Evolutionary conservation across 148 eudicot species (phyloP), one percentile per base, ranked within the genome.

Genomic region (Rhododendron ovatum): DNA sequence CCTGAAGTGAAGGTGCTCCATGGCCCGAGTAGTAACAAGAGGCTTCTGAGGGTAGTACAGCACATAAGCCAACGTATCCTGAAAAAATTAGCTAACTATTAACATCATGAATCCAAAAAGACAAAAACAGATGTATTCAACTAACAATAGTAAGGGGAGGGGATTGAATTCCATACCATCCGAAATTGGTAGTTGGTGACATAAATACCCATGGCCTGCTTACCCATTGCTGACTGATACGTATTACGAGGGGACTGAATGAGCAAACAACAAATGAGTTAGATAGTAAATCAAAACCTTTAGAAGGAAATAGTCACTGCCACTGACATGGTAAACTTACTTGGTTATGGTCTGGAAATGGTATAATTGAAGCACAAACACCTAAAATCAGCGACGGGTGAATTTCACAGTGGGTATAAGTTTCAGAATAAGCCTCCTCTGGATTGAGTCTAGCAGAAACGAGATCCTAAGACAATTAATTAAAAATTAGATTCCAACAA

Each of bases 201-300:
- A 85, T 97, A 97, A 24, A 97, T 97, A 5, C 99, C 99, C 99
- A 97, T 97, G 30, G 99, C 99, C 90, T 97, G 99, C 90, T 97
- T 97, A 76, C 99, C 99, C 99, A 97, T 97, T 90, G 99, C 99
- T 55, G 99, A 97, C 91, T 97, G 99, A 88, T 97, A 97, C 1
- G 99, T 97, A 89, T 97, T 97, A 93, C 98, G 99, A 78, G 99
- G 99, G 65, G 99, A 97, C 99, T 97, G 89, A 59, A 22, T 9
- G 84, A 61, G 87, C 63, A 69, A 28, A 86, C 83, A 80, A 82
- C 33, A 89, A 83, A 76, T 90, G 30, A 91, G 87, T 28, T 73
- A 80, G 73, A 75, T 35, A 63, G 86, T 1, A 28, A 30, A 10
- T 18, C 47, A 20, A 43, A 28, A 14, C 5, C 10, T 59, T 4